Evolutionary conservation across 257 asterid species (phyloP), one percentile per base, ranked within the genome.

Genomic region (Solanum medicagineum): DNA sequence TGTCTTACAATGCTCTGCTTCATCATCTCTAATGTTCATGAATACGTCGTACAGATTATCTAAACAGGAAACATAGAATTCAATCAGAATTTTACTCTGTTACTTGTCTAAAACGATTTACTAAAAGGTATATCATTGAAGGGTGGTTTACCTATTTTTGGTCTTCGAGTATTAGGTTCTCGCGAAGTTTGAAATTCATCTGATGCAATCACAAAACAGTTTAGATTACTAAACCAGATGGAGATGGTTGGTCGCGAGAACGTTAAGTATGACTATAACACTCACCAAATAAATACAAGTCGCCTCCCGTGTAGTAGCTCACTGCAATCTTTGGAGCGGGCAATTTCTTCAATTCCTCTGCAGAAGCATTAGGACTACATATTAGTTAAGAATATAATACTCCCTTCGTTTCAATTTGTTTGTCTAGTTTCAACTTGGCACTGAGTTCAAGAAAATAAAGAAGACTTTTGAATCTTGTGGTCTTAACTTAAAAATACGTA

Each of bases 1-100:
- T 8, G 99, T 96, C 93, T 96, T 96, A 77, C 99, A 97, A 85
- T 97, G 99, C 86, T 97, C 98, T 20, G 98, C 98, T 91, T 97
- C 98, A 45, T 97, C 98, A 0, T 95, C 98, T 93, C 98, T 93
- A 45, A 94, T 90, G 91, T 97, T 97, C 55, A 93, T 1, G 86
- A 95, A 97, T 16, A 92, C 98, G 62, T 97, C 99, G 2, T 94
- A 95, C 90, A 96, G 42, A 87, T 96, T 96, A 32, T 95, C 99
- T 96, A 95, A 14, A 88, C 1, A 56, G 74, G 13, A 83, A 11
- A 49, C 86, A 70, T 12, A 10, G 59, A 26, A 1, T 29, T 3
- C 49, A 26, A 10, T 79, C 83, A 79, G 83, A 3, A 10, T 0
- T 53, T 10, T 79, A 79, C 16, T 77, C 63, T 14, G 1, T 77